Evolutionary conservation across 2,329 filamentous ascomycete species (phyloP).

Genomic region (Alternaria sp.): DNA sequence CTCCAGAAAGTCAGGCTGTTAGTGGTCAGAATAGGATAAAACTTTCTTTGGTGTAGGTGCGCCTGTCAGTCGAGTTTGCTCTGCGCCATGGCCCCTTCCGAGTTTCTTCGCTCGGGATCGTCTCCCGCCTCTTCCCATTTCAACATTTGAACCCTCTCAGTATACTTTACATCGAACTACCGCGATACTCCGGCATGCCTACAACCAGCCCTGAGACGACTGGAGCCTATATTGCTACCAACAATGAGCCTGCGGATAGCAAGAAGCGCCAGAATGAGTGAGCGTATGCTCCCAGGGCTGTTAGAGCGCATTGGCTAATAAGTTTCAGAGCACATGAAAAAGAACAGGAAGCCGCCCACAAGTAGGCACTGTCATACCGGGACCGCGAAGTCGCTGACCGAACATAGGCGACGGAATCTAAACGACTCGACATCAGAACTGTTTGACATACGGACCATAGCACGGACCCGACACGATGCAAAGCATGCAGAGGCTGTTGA

Average conservation of each 20-base stretch:
- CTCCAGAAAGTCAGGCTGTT: not conserved
- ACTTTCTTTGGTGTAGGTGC: not conserved
- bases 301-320: not conserved
- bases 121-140: no score
- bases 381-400: not conserved
- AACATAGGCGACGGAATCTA: not conserved
- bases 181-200: no score
- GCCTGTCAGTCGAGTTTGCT: not conserved
- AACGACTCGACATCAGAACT: no score
- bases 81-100: not conserved
- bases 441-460: not conserved
- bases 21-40: not conserved
- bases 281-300: not conserved
- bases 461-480: not conserved
- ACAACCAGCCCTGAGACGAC: no score
- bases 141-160: no score
- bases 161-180: no score
- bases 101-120: no score
- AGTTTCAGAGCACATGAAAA: not conserved
- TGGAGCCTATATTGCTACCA: no score
- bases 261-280: not conserved
- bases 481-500: not conserved
- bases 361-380: not conserved
- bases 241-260: not conserved
- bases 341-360: not conserved